Conservation (phyloP, 2,329 filamentous ascomycete genomes). For the Verticillium longisporum region DNA sequence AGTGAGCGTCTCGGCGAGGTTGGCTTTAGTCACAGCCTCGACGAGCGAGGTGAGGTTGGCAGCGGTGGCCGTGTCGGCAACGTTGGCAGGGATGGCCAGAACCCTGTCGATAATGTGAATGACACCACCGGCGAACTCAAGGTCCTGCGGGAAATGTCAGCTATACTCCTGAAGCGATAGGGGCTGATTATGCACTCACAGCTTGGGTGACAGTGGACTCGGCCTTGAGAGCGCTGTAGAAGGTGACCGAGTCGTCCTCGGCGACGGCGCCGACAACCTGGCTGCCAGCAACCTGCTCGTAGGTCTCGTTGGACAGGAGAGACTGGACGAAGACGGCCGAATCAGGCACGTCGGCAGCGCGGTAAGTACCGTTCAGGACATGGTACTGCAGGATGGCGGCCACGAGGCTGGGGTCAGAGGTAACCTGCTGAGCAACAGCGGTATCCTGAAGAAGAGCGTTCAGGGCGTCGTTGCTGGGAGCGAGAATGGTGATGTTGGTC, state of each 20-base stretch:
- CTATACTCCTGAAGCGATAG: background rate
- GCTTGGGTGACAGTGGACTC: constrained; percentile 37
- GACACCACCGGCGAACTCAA: constrained; percentile 45
- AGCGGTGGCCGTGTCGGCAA: constrained; percentile 30
- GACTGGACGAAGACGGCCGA: constrained; percentile 27
- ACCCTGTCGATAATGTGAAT: constrained; percentile 46
- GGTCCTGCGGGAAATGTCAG: constrained; percentile 18
- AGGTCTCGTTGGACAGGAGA: constrained; percentile 41
- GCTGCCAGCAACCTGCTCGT: constrained; percentile 51
- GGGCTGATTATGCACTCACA: background rate
- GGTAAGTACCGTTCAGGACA: constrained; percentile 43
- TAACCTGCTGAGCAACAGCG: constrained; percentile 14
- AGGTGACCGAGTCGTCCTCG: constrained; percentile 30
- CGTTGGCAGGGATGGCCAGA: constrained; percentile 35
- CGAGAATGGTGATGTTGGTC: constrained; percentile 48
- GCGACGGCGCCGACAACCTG: constrained; percentile 44
- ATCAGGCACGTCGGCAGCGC: constrained; percentile 15
- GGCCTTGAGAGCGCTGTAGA: constrained; percentile 43
- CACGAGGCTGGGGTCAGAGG: constrained; percentile 13
- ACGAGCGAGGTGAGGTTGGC: constrained; percentile 37
- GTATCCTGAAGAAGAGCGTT: constrained; percentile 19
- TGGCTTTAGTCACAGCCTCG: constrained; percentile 36
- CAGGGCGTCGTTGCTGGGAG: constrained; percentile 44
- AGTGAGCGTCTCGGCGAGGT: constrained; percentile 27
- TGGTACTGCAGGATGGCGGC: constrained; percentile 46